These are phyloP conservation scores for Tetrapisispora phaffii DNA, from an alignment of 805 yeast species.

Conservation along the genomic window DNA sequence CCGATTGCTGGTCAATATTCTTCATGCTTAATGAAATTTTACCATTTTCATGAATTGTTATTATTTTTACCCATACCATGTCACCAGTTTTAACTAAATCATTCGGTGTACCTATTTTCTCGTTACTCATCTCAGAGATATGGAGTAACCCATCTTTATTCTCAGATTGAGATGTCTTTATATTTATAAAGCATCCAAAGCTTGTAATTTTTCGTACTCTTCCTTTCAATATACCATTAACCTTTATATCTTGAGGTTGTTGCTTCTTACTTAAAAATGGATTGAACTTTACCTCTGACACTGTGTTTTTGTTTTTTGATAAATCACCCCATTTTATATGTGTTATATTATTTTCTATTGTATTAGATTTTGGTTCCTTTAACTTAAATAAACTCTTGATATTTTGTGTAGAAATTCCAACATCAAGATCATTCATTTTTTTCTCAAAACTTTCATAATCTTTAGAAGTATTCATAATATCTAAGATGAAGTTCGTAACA, in stretches of 20 bases:
- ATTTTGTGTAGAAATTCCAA: constrained; percentile 12
- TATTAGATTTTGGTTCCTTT: too few species aligned
- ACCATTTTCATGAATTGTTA: constrained; percentile 35
- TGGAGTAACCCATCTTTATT: constrained; percentile 61
- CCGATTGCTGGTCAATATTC: constrained; percentile 62
- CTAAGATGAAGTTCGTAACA: constrained; percentile 18
- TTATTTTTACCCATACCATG: constrained; percentile 54
- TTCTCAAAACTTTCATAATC: constrained; percentile 7
- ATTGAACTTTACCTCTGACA: not conserved
- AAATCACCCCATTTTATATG: not conserved
- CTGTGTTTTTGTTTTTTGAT: not conserved
- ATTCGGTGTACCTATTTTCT: constrained; percentile 45
- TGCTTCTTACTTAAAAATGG: constrained; percentile 26
- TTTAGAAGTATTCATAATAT: constrained; percentile 10
- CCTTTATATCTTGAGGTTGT: constrained; percentile 3
- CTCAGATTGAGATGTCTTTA: constrained; percentile 32
- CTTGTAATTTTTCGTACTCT: constrained; percentile 46
- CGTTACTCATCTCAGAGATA: constrained; percentile 49
- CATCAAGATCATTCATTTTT: constrained; percentile 16
- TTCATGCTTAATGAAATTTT: constrained; percentile 57
- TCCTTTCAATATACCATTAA: constrained; percentile 51
- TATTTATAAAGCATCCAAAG: constrained; percentile 71
- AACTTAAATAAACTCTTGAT: constrained; percentile 8
- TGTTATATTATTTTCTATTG: too few species aligned
- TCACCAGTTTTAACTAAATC: constrained; percentile 51